Evolutionary conservation across 1,139 yeast species (phyloP), one percentile per base, ranked within the genome.

Genomic region (Candida glucosophila): DNA sequence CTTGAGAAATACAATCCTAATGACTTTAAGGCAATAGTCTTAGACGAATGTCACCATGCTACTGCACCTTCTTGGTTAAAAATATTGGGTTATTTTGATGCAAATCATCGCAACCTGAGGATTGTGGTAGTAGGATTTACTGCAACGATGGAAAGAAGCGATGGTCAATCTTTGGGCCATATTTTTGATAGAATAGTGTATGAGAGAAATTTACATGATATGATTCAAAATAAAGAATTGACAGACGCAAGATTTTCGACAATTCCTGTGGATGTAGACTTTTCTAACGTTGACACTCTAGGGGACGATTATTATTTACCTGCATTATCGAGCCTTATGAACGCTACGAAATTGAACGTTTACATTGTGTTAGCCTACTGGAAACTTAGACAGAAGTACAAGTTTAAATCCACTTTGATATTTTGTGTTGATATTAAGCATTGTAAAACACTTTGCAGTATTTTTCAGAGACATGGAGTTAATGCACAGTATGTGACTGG

Each of bases 31-130:
- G 61, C 86, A 17, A 71, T 90, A 14, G 76, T 88, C 13, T 62
- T 88, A 2, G 98, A 88, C 49, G 98, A 88, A 47, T 94, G 95
- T 25, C 98, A 88, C 43, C 97, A 88, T 52, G 79, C 95, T 0
- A 80, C 83, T 1, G 90, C 95, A 0, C 43, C 51, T 9, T 65
- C 88, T 0, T 90, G 90, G 60, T 24, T 55, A 10, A 62, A 64
- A 22, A 63, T 86, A 2, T 50, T 85, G 28, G 47, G 58, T 4
- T 65, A 81, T 39, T 76, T 88, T 41, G 58, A 62, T 1, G 81
- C 83, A 3, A 44, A 49, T 24, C 43, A 47, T 2, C 32, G 57
- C 0, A 47, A 57, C 1, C 61, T 73, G 32, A 51, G 52, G 2
- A 57, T 76, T 1, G 67, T 74, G 6, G 73, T 85, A 0, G 59